These are phyloP conservation scores for Zygnema cylindricum DNA, from an alignment of 139 green algal species.

Conservation along the genomic window DNA sequence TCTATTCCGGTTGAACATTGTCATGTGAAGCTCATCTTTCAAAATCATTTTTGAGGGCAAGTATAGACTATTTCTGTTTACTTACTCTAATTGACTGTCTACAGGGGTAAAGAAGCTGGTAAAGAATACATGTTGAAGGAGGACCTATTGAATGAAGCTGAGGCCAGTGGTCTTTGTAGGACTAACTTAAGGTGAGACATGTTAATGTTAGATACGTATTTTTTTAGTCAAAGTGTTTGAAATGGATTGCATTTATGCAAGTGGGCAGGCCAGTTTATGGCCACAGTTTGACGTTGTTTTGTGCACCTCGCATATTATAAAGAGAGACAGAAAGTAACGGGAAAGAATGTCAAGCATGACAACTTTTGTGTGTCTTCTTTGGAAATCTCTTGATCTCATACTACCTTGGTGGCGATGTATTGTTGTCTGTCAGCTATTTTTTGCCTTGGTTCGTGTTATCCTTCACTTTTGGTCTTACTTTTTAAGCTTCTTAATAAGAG, in stretches of 20 bases:
- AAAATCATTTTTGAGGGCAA: too few relatives aligned
- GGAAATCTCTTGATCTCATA: too few relatives aligned
- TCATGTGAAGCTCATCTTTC: too few relatives aligned
- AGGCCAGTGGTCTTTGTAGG: neutral
- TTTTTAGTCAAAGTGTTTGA: too few relatives aligned
- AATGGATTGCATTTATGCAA: too few relatives aligned
- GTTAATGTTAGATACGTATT: neutral
- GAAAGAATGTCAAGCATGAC: neutral
- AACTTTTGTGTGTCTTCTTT: neutral
- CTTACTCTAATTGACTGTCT: neutral
- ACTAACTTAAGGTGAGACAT: neutral
- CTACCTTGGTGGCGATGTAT: too few relatives aligned
- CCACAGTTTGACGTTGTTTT: neutral
- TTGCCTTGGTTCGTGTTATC: too few relatives aligned
- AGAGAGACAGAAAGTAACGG: neutral
- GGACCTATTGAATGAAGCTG: slow-evolving; percentile 8
- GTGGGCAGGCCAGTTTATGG: too few relatives aligned
- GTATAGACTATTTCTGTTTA: too few relatives aligned
- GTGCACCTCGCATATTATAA: neutral
- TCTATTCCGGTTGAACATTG: neutral
- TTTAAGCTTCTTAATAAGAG: neutral
- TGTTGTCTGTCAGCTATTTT: too few relatives aligned
- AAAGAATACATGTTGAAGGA: slow-evolving; percentile 3
- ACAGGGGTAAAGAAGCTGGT: neutral
- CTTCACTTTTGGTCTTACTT: too few relatives aligned